Percentiles rank a stretch among this genome's conserved stretches.
Evolutionary conservation across 352 stramenopile species (phyloP).

Genomic region (Phytophthora constricta): DNA sequence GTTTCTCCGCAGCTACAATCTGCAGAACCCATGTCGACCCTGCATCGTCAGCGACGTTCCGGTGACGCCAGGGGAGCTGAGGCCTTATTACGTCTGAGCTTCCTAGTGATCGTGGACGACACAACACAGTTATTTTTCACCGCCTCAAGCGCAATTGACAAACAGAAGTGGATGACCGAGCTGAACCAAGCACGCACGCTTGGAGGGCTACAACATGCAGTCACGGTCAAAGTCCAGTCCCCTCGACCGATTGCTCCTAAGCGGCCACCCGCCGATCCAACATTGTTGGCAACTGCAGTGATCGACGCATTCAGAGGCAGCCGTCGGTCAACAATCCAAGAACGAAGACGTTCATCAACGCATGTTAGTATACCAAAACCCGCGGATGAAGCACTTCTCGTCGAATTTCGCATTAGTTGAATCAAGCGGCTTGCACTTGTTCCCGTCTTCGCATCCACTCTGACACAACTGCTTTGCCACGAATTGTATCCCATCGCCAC

Average conservation of each 20-base stretch:
- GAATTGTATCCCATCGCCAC: no score
- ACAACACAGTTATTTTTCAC: slow-evolving; percentile 42
- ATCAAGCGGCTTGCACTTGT: slow-evolving; percentile 1
- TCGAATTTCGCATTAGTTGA: slow-evolving; percentile 57
- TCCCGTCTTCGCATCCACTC: slow-evolving; percentile 1
- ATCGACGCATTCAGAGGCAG: slow-evolving; percentile 29
- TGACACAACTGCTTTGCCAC: no score
- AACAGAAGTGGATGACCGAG: slow-evolving; percentile 55
- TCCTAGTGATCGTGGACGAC: slow-evolving; percentile 37
- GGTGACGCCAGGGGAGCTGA: slow-evolving; percentile 22
- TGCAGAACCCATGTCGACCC: slow-evolving; percentile 17
- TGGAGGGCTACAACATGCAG: slow-evolving; percentile 12
- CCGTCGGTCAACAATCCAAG: slow-evolving; percentile 11
- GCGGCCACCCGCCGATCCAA: slow-evolving; percentile 5
- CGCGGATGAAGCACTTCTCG: slow-evolving; percentile 38
- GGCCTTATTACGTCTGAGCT: slow-evolving; percentile 42
- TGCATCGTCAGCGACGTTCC: slow-evolving; percentile 27
- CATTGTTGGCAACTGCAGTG: slow-evolving; percentile 17
- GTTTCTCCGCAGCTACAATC: slow-evolving; percentile 21
- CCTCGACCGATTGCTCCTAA: slow-evolving; percentile 6
- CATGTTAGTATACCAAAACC: slow-evolving; percentile 11
- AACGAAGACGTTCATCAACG: slow-evolving; percentile 23
- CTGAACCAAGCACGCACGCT: slow-evolving; percentile 33
- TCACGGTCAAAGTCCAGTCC: slow-evolving; percentile 26
- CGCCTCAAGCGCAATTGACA: slow-evolving; percentile 47